Evolutionary conservation across 257 asterid species (phyloP), one percentile per base, ranked within the genome.

Genomic region (Echium plantagineum): DNA sequence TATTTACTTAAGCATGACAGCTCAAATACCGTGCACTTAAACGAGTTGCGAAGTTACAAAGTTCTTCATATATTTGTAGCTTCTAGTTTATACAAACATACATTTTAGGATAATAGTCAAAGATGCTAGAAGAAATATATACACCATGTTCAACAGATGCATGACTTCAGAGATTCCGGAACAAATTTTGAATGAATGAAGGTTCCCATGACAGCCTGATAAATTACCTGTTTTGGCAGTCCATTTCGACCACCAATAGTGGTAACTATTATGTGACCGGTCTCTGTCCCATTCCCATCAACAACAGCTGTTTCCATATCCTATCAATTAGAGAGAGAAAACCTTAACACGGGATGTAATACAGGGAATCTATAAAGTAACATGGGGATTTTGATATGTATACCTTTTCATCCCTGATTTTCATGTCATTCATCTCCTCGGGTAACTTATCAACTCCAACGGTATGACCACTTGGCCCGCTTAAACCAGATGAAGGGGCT

Each of bases 181-280:
- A 35, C 2, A 35, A 35, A 35, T 35, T 7, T 35, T 5, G 46
- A 35, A 35, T 7, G 46, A 7, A 6, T 35, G 9, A 35, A 35
- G 2, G 46, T 35, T 24, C 46, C 10, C 6, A 12, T 42, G 17
- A 15, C 49, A 42, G 49, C 16, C 16, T 10, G 49, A 1, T 1
- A 28, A 1, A 28, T 28, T 79, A 90, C 97, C 89, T 90, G 96
- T 77, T 90, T 90, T 72, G 94, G 84, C 63, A 87, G 96, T 75
- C 94, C 96, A 76, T 81, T 85, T 73, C 82, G 78, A 66, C 96
- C 96, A 21, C 90, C 96, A 75, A 87, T 81, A 63, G 90, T 81
- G 65, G 96, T 85, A 76, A 87, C 97, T 47, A 90, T 90, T 71
- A 87, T 83, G 77, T 90, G 97, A 57, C 97, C 97, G 19, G 95